Evolutionary conservation across 192 early-diverging fungal genomes (phyloP).

Genomic region (Mortierella antarctica): DNA sequence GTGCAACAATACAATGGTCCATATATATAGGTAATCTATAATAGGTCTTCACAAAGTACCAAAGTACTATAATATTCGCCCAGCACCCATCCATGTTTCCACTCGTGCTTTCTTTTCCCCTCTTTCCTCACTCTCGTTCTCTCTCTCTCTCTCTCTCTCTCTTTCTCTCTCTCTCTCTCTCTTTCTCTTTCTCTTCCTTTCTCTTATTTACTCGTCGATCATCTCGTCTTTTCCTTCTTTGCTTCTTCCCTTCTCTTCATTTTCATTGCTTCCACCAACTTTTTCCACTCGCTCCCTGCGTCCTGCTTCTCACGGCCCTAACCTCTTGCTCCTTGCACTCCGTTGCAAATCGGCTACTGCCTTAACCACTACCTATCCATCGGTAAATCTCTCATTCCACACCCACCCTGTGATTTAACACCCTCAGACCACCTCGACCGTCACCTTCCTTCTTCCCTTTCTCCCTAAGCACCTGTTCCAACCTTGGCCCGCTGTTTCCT

Average conservation of each 20-base stretch:
- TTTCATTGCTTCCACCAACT: not conserved
- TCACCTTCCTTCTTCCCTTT: constrained; percentile 36
- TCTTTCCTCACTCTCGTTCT: not conserved
- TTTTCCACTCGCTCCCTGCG: not conserved
- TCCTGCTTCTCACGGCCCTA: not conserved
- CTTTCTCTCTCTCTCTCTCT: not conserved
- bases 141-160: not conserved
- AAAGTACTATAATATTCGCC: no score
- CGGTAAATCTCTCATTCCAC: constrained; percentile 15
- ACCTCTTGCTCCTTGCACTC: not conserved
- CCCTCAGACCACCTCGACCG: not conserved
- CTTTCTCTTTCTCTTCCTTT: not conserved
- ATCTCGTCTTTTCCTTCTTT: not conserved
- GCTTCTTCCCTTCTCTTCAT: not conserved
- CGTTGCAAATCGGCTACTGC: no score
- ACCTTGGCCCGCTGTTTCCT: constrained; percentile 3
- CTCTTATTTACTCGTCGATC: constrained; percentile 1
- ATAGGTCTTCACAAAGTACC: no score
- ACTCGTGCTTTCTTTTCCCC: not conserved
- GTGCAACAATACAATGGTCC: no score
- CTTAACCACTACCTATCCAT: not conserved
- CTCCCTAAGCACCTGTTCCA: constrained; percentile 31
- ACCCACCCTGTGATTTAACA: constrained; percentile 6
- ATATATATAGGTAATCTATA: no score
- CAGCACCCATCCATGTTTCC: not conserved